These are phyloP conservation scores for Cerioporus squamosus DNA, from an alignment of 1,284 basidiomycete species.

Conservation along the genomic window DNA sequence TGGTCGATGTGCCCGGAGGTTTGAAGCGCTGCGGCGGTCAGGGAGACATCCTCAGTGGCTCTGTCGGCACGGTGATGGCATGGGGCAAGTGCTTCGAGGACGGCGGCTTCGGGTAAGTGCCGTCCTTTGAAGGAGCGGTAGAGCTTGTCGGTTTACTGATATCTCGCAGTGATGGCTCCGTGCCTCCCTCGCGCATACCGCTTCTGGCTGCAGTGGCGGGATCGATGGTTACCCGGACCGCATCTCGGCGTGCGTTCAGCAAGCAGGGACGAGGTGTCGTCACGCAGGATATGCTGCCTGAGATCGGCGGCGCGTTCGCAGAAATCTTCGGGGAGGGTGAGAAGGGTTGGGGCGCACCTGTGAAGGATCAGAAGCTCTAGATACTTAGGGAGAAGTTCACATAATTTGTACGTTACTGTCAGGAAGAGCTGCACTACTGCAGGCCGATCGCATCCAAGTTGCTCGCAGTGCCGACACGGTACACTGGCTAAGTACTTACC, in stretches of 20 bases:
- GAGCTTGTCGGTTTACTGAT: too few species aligned
- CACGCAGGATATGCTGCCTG: slow-evolving; percentile 87
- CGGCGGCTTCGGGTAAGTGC: slow-evolving; percentile 71
- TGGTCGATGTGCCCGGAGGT: slow-evolving; percentile 79
- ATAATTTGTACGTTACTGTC: not conserved
- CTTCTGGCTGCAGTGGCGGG: slow-evolving; percentile 89
- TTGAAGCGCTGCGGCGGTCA: slow-evolving; percentile 95
- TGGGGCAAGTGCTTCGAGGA: slow-evolving; percentile 94
- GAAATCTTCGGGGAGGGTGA: slow-evolving; percentile 69
- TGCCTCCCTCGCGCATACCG: slow-evolving; percentile 70
- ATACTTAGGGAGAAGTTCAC: not conserved
- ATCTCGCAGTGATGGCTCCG: slow-evolving; percentile 46
- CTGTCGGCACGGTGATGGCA: slow-evolving; percentile 87
- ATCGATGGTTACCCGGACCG: slow-evolving; percentile 85
- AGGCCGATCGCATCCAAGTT: too few species aligned
- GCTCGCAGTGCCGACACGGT: too few species aligned
- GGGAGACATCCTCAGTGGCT: slow-evolving; percentile 91
- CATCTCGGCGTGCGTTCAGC: slow-evolving; percentile 77
- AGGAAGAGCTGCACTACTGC: too few species aligned
- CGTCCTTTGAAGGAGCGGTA: too few species aligned
- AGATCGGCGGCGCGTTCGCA: slow-evolving; percentile 76
- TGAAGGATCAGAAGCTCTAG: slow-evolving; percentile 5
- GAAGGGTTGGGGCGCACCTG: slow-evolving; percentile 30
- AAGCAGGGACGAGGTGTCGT: slow-evolving; percentile 82
- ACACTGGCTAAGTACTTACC: too few species aligned